Base-by-base conservation (phyloP, 345 rosid genomes). In the Psidium friedrichsthalianum region DNA sequence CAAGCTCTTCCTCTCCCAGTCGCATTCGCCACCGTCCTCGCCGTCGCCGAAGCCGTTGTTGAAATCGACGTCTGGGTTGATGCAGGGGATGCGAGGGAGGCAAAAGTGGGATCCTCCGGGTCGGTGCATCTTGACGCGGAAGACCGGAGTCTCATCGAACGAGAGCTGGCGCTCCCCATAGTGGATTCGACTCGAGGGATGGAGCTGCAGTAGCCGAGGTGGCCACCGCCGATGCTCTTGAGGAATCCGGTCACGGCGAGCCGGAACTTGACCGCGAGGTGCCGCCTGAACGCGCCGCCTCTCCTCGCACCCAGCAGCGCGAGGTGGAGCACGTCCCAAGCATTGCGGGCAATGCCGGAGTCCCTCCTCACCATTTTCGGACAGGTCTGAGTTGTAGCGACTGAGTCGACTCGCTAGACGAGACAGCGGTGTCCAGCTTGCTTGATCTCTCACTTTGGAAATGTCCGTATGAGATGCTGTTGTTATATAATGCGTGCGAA, bases 81-180 rank as follows among this genome's bases (percentile, higher is more conserved):
- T 91, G 94, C 99, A 97, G 21, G 98, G 98, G 27, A 95, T 84
- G 81, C 42, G n/a, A 52, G 84, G 86, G 52, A 85, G 4, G 80
- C 88, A 92, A 87, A 90, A 92, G 80, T 88, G 92, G 87, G 90
- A 94, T 52, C 92, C 84, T 1, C 92, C 83, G 1, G 92, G 96
- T n/a, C 95, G 89, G 87, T 89, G 88, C 92, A 92, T 95, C 92
- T 92, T 95, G 85, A 90, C 88, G 36, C 92, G 93, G 89, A 95
- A 91, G 53, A 94, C 83, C 18, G 98, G 99, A 0, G 99, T 96
- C 84, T 94, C 89, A 44, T 96, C 98, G 83, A 97, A 97, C 8
- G 99, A 94, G 80, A 97, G 94, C 93, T 97, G 88, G 4, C 92
- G 95, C 86, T 95, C 98, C 51, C 92, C 88, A 27, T 91, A 92